Evolutionary conservation across 306 rosid genomes (phyloP).

Genomic region (Ormosia emarginata): DNA sequence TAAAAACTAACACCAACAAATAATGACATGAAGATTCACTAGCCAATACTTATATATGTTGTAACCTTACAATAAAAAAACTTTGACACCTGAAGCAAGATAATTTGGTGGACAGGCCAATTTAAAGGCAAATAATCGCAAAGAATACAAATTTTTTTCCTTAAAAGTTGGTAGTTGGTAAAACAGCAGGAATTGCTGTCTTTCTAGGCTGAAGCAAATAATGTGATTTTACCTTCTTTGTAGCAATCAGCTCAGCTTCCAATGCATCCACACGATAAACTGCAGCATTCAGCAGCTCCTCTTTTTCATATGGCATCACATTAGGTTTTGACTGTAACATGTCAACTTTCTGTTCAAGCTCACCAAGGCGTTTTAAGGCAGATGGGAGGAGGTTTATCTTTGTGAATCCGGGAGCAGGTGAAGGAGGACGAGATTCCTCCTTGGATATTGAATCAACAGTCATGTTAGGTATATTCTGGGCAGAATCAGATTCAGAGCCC

Average conservation of each 20-base stretch:
- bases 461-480: conserved; percentile 19
- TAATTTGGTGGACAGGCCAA: background rate
- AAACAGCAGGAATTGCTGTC: background rate
- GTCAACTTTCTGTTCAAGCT: conserved; percentile 72
- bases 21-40: background rate
- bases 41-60: background rate
- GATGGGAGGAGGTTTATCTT: conserved; percentile 46
- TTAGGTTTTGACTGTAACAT: conserved; percentile 66
- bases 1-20: background rate
- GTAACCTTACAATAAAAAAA: background rate
- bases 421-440: conserved; percentile 56
- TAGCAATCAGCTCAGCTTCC: conserved; percentile 83
- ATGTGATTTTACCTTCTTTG: conserved; percentile 58
- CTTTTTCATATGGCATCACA: conserved; percentile 86
- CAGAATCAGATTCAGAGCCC: conserved; percentile 24
- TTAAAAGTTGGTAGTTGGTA: background rate
- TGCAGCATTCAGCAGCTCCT: conserved; percentile 82
- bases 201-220: background rate
- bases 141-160: background rate
- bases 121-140: background rate
- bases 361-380: conserved; percentile 59
- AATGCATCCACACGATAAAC: conserved; percentile 84
- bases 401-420: conserved; percentile 48
- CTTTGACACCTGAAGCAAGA: background rate
- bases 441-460: conserved; percentile 27